A percentile compares a stretch with the other conserved stretches of the same genome.
Evolutionary conservation across 2,329 filamentous ascomycete species (phyloP).

Genomic region (Lasiodiplodia sp.): DNA sequence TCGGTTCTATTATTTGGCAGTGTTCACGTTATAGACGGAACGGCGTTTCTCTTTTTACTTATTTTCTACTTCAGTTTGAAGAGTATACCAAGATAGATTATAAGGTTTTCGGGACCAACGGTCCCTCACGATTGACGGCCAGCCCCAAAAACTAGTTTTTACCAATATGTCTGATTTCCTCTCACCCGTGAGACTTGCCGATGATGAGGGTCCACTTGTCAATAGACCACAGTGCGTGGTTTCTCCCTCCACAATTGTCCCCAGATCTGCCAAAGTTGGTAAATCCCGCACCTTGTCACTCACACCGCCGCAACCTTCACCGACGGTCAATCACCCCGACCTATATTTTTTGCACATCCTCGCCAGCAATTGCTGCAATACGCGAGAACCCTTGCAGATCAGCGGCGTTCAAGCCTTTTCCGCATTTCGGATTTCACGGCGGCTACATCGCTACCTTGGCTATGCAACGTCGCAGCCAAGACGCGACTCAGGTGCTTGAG

Average conservation of each 20-base stretch:
- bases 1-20: background rate
- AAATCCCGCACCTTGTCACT: conserved; percentile 19
- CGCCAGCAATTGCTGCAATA: conserved; percentile 3
- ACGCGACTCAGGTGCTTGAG: background rate
- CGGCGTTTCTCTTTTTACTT: conserved; percentile 10
- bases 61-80: conserved; percentile 1
- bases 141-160: conserved; percentile 8
- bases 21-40: conserved; percentile 9
- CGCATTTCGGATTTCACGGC: background rate
- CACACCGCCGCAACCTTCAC: conserved; percentile 16
- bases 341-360: background rate
- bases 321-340: conserved; percentile 1
- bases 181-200: background rate
- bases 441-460: conserved; percentile 17
- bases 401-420: conserved; percentile 12
- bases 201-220: background rate
- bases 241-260: conserved; percentile 5
- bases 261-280: conserved; percentile 23
- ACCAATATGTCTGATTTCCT: background rate
- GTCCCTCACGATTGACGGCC: conserved; percentile 24
- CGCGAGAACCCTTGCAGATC: conserved; percentile 21
- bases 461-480: background rate
- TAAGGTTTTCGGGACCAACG: conserved; percentile 5
- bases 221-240: too few species aligned
- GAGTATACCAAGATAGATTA: conserved; percentile 25